phyloP scores from a whole-genome alignment of 805 yeast genomes.

The Metschnikowia borealis region DNA sequence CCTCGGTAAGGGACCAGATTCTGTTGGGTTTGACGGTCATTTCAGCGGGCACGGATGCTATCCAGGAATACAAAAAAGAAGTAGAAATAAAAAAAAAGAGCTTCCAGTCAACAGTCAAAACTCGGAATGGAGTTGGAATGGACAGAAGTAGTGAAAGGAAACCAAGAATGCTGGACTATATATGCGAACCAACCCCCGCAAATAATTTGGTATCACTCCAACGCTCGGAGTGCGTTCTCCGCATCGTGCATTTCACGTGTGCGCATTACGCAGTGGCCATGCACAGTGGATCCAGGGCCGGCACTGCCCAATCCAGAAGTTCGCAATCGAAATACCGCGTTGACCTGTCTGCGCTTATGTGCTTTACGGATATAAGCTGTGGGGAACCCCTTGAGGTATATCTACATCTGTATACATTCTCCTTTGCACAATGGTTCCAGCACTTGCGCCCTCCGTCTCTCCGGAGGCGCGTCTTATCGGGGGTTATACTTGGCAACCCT shows the following conservation, averaged over 20 bases:
- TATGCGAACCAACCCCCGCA: constrained; percentile 1
- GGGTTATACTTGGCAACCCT: not conserved
- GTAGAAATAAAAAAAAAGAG: not conserved
- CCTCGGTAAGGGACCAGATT: constrained; percentile 30
- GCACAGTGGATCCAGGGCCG: not conserved
- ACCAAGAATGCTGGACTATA: not conserved
- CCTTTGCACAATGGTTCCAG: not conserved
- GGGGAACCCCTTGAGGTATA: not conserved
- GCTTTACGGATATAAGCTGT: constrained; percentile 2
- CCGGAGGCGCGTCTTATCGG: not conserved
- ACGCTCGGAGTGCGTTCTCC: constrained; percentile 5
- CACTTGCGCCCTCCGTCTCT: not conserved
- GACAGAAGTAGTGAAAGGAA: not conserved
- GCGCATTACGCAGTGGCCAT: not conserved
- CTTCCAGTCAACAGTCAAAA: not conserved
- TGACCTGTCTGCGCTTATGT: not conserved
- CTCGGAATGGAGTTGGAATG: not conserved
- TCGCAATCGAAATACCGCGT: constrained; percentile 3
- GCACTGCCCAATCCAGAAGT: constrained; percentile 4
- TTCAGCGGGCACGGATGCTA: not conserved
- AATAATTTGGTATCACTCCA: not conserved
- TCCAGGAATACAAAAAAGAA: not conserved
- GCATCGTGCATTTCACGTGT: constrained; percentile 5
- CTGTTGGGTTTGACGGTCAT: constrained; percentile 15
- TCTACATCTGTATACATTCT: not conserved